These are phyloP conservation scores for Kwoniella europaea DNA, from an alignment of 768 basidiomycete species.

Conservation along the genomic window DNA sequence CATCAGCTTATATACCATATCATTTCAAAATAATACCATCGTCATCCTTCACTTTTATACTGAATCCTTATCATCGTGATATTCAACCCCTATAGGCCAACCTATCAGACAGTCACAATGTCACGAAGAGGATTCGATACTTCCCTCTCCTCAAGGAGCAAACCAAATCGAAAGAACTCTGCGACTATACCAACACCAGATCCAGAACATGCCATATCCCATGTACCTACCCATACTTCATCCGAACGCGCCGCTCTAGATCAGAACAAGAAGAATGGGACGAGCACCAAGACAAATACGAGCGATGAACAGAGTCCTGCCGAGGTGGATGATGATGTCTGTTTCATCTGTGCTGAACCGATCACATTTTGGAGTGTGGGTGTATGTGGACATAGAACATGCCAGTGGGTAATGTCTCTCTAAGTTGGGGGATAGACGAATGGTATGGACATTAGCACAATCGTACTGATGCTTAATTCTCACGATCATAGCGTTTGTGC, in stretches of 20 bases:
- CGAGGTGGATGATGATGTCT: slow-evolving; percentile 58
- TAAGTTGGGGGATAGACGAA: neutral
- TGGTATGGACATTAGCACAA: neutral
- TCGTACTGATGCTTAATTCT: slow-evolving; percentile 11
- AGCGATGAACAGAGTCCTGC: slow-evolving; percentile 16
- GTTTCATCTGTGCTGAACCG: slow-evolving; percentile 94
- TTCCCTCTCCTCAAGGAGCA: slow-evolving; percentile 8
- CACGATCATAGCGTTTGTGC: slow-evolving; percentile 69
- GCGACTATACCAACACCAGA: slow-evolving; percentile 26
- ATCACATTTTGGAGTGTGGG: slow-evolving; percentile 88
- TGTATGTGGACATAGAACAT: slow-evolving; percentile 90
- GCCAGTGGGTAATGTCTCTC: slow-evolving; percentile 64
- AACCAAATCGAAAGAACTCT: slow-evolving; percentile 18
- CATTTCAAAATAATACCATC: neutral
- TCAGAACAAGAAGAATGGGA: slow-evolving; percentile 2
- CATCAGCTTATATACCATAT: neutral
- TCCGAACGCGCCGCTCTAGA: slow-evolving; percentile 21
- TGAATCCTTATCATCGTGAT: too few species aligned
- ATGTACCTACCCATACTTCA: slow-evolving; percentile 33
- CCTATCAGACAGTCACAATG: neutral
- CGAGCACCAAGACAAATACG: slow-evolving; percentile 11
- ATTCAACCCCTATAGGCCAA: neutral
- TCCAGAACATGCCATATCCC: slow-evolving; percentile 25
- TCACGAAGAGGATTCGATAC: slow-evolving; percentile 25
- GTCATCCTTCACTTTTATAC: neutral